Evolutionary conservation across 2,329 filamentous ascomycete genomes (phyloP), one percentile per base, ranked within the genome.

Genomic region (Botrytis tulipae): DNA sequence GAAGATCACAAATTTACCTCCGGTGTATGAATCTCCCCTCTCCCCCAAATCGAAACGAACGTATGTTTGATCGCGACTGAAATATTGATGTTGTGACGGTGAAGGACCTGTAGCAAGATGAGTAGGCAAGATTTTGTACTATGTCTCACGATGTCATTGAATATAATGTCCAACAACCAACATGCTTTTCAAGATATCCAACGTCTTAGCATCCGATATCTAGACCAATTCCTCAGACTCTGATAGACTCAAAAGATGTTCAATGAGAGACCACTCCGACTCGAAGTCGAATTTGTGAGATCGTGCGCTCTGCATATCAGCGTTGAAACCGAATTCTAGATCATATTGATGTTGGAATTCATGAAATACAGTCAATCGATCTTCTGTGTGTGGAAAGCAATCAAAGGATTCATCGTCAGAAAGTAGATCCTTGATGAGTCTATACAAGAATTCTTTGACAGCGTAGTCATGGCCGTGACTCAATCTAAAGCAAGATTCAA

Each of bases 311-410:
- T 66, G 65, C 70, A 70, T 73, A 5, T 63, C 35, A 29, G 74
- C 46, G 51, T 77, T 62, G 20, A 75, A 78, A n/a, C 51, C 48
- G 37, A 78, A 79, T 57, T 79, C 78, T 7, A 73, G 75, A 25
- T 60, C 51, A 62, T 78, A 79, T 69, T 79, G 78, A 16, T 75
- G 32, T 8, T 74, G 67, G 70, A 79, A 79, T 62, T 79, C 78
- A 25, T 42, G 35, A 3, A 75, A 46, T 35, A 80, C 74, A 12
- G 73, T 57, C 12, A 42, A 29, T 22, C 68, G 65, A 25, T 71
- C 57, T n/a, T 74, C 74, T 22, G 51, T 70, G 5, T 74, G 74
- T 20, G 73, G 71, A 35, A 73, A 74, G 57, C 54, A 65, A 6
- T 71, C 62, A 61, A 78, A 78, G 29, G 68, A 44, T 12, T 70